phyloP scores from a whole-genome alignment of 2,329 filamentous ascomycete genomes.

The Colletotrichum truncatum region DNA sequence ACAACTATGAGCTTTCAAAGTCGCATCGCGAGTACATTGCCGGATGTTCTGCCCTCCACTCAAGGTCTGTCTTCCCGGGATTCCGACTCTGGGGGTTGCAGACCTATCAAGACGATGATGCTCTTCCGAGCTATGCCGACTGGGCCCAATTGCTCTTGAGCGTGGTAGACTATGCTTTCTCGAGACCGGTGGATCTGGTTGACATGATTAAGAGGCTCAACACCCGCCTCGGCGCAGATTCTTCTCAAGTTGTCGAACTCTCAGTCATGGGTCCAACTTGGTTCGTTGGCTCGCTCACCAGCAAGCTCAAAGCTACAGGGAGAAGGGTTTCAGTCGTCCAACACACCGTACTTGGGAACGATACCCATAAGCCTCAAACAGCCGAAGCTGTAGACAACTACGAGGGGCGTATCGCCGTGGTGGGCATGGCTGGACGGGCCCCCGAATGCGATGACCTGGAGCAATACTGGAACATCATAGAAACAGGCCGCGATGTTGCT shows the following conservation, averaged over 20 bases:
- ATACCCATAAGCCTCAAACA: neutral
- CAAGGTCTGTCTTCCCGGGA: neutral
- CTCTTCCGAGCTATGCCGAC: neutral
- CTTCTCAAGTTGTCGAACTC: neutral
- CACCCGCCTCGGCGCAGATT: neutral
- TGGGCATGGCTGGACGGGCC: neutral
- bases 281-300: constrained; percentile 5
- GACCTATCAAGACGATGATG: neutral
- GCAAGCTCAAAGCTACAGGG: constrained; percentile 3
- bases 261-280: neutral
- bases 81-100: neutral
- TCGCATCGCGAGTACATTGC: constrained; percentile 7
- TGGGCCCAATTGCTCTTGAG: neutral
- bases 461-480: constrained; percentile 2
- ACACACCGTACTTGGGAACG: neutral
- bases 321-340: neutral
- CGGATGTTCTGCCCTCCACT: neutral
- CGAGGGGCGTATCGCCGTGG: neutral
- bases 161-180: neutral
- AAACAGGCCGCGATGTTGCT: neutral
- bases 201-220: neutral
- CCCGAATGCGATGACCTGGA: neutral
- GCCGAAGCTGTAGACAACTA: neutral
- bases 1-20: constrained; percentile 8
- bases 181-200: neutral